Conservation (phyloP, 129 eudicot species). For the Deinandra increscens region DNA sequence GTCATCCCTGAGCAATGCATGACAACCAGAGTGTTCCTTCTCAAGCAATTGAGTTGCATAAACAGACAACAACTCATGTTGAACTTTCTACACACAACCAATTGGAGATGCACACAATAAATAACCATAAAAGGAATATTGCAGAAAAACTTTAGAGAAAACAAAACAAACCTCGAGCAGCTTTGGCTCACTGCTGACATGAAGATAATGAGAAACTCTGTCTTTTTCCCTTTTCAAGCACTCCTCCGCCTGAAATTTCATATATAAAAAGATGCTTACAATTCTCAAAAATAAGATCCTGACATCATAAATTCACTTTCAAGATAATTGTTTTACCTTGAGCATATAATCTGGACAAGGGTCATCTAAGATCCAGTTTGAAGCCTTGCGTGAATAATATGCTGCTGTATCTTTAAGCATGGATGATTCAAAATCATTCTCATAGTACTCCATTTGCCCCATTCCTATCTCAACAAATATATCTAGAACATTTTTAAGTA, state of each 20-base stretch:
- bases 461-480: constrained; percentile 96
- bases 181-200: constrained; percentile 80
- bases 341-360: constrained; percentile 89
- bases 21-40: constrained; percentile 96
- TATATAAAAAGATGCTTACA: neutral
- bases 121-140: constrained; percentile 5
- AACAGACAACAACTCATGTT: constrained; percentile 77
- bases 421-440: constrained; percentile 79
- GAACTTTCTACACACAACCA: constrained; percentile 59
- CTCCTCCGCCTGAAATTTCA: constrained; percentile 69
- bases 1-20: constrained; percentile 91
- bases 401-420: constrained; percentile 79
- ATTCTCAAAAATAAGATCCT: neutral
- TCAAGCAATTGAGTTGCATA: constrained; percentile 85
- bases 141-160: neutral
- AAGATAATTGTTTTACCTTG: constrained; percentile 38
- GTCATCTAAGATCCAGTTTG: constrained; percentile 86
- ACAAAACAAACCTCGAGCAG: constrained; percentile 65
- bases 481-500: constrained; percentile 88
- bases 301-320: constrained; percentile 11
- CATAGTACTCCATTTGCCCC: constrained; percentile 89
- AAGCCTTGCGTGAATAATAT: constrained; percentile 92
- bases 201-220: constrained; percentile 79
- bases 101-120: neutral
- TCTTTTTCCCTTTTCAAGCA: constrained; percentile 82